phyloP scores from a whole-genome alignment of 805 yeast genomes.

The Metschnikowia continentalis region DNA sequence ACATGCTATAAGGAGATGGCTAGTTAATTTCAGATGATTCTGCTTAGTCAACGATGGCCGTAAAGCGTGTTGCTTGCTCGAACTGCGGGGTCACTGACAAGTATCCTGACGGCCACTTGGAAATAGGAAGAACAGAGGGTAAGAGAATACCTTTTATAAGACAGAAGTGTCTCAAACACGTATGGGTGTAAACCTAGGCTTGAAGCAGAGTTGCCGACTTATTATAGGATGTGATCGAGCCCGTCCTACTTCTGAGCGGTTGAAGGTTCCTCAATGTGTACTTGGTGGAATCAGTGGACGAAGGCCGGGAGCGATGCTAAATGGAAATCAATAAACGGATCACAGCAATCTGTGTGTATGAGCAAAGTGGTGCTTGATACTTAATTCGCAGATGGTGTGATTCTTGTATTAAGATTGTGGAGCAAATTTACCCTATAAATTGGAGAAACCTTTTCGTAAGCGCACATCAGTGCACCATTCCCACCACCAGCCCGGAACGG shows the following conservation, averaged over 20 bases:
- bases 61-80: background rate
- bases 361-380: constrained; percentile 2
- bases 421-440: constrained; percentile 8
- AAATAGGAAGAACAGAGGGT: background rate
- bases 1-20: constrained; percentile 4
- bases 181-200: background rate
- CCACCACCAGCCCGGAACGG: background rate
- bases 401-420: constrained; percentile 4
- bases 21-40: background rate
- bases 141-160: background rate
- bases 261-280: constrained; percentile 5
- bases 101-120: background rate
- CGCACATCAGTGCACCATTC: constrained; percentile 15
- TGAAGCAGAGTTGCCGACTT: background rate
- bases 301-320: constrained; percentile 3
- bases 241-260: constrained; percentile 1
- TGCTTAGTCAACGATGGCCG: background rate
- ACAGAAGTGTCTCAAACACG: background rate
- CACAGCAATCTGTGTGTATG: constrained; percentile 1
- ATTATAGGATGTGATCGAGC: background rate
- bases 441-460: constrained; percentile 16
- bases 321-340: background rate
- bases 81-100: background rate
- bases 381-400: constrained; percentile 10
- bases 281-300: constrained; percentile 3